A percentile compares a stretch with the other conserved stretches of the same genome.
Evolutionary conservation across 2,329 filamentous ascomycete species (phyloP).

Genomic region (Macrophomina pseudophaseolina): DNA sequence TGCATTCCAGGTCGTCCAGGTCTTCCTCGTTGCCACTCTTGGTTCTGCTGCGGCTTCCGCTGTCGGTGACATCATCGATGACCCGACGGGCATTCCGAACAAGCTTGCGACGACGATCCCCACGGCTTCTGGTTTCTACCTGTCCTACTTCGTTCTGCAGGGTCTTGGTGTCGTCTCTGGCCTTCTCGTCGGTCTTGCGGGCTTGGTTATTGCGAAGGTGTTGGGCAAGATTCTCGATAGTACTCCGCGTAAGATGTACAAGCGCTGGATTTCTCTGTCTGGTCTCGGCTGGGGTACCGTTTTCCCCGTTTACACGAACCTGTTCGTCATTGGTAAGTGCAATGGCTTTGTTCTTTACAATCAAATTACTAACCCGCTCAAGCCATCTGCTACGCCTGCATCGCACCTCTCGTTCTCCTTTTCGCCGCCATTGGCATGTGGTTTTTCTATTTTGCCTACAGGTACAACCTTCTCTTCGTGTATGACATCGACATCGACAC

Average conservation of each 20-base stretch:
- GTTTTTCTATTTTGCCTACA: conserved; percentile 54
- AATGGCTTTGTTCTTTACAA: not conserved
- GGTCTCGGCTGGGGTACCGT: conserved; percentile 47
- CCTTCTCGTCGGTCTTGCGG: conserved; percentile 73
- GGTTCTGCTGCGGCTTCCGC: conserved; percentile 76
- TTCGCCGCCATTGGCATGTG: conserved; percentile 52
- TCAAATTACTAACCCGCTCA: not conserved
- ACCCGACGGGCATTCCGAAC: conserved; percentile 66
- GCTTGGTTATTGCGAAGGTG: conserved; percentile 75
- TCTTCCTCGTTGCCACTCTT: conserved; percentile 86
- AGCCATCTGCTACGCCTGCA: conserved; percentile 54
- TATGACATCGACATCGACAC: conserved; percentile 55
- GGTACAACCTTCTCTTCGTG: conserved; percentile 57
- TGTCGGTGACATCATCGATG: conserved; percentile 61
- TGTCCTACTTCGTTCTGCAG: conserved; percentile 93
- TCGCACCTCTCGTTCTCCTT: conserved; percentile 54
- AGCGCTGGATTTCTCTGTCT: conserved; percentile 38
- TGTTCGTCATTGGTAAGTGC: conserved; percentile 51
- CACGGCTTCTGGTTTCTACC: conserved; percentile 88
- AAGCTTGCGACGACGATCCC: conserved; percentile 78
- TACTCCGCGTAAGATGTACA: conserved; percentile 64
- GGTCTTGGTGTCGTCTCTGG: conserved; percentile 79
- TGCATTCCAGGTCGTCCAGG: conserved; percentile 85
- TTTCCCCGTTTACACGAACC: conserved; percentile 48
- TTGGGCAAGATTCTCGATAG: conserved; percentile 75